Evolutionary conservation across 208 protist species (phyloP), one percentile per base, ranked within the genome.

Genomic region (Trypanosoma platydactyli): DNA sequence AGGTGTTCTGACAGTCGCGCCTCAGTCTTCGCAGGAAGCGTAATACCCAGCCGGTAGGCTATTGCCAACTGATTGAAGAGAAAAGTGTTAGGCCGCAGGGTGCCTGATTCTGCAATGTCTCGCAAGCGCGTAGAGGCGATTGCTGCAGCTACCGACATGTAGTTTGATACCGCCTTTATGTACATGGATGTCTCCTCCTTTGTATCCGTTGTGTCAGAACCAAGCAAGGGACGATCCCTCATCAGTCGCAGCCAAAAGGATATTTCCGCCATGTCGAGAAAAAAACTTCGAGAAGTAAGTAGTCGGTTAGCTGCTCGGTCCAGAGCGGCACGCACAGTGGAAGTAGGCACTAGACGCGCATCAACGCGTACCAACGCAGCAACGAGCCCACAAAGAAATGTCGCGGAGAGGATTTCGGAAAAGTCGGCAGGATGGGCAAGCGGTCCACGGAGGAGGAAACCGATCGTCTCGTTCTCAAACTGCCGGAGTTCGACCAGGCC

Each of bases 401-500:
- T 22, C 22, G 64, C 25, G 13, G 64, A 70, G 9, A 30, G 41
- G 35, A 70, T 55, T 6, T 62, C 54, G 11, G 30, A 5, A 45
- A 70, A 55, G 2, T 33, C 11, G 11, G 50, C 55, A 30, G 9
- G 20, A 15, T 45, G 24, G 25, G 30, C 24, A 24, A 70, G 30
- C 5, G 64, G 64, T 7, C 64, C 64, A 59, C n/a, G 55, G 41
- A 89, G 66, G 29, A 79, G 59, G 54, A 55, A 53, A 52, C 30
- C 29, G 56, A 79, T 54, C 11, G 74, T 68, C 42, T 70, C 24
- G 50, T 77, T 85, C 27, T 57, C 63, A 61, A 80, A 85, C 71
- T 92, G 86, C 3, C 81, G 71, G 27, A 92, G 68, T 20, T 81
- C 71, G 1, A 84, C 64, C 24, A 92, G 64, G 12, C 78, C 81